Evolutionary conservation across 176 grass and related monocot genomes (phyloP).

Genomic region (Calamus simplicifolius): DNA sequence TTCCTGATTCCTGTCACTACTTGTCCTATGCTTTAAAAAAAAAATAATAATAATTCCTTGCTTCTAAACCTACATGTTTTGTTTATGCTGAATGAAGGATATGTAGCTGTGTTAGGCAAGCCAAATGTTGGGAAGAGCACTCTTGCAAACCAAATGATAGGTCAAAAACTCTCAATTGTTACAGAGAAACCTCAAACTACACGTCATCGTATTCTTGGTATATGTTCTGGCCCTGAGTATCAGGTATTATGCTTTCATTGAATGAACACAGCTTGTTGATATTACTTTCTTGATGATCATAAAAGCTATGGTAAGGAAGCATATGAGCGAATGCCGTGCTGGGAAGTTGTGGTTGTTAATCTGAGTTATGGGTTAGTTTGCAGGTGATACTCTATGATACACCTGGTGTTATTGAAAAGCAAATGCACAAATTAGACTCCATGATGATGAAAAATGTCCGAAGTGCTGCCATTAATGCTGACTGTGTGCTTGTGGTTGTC

Average conservation of each 20-base stretch:
- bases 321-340: background rate
- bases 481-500: conserved; percentile 71
- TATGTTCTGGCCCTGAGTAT: conserved; percentile 83
- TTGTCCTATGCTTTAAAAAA: too few species aligned
- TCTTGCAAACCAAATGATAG: conserved; percentile 87
- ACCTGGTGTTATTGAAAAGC: conserved; percentile 73
- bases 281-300: background rate
- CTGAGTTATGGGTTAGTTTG: conserved; percentile 75
- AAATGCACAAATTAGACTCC: conserved; percentile 76
- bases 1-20: too few species aligned
- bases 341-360: conserved; percentile 33
- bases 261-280: background rate
- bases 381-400: conserved; percentile 99
- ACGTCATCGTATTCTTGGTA: conserved; percentile 74
- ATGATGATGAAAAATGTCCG: conserved; percentile 99
- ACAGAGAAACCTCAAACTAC: conserved; percentile 93
- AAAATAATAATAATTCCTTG: too few species aligned
- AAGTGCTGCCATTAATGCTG: conserved; percentile 64
- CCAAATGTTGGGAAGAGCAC: conserved; percentile 98
- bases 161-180: conserved; percentile 92
- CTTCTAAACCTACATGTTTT: too few species aligned
- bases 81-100: conserved; percentile 32
- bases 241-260: conserved; percentile 55
- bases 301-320: background rate
- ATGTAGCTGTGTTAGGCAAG: conserved; percentile 83